Evolutionary conservation across 176 grass and related monocot genomes (phyloP), one percentile per base, ranked within the genome.

Genomic region (Tillandsia leiboldiana): DNA sequence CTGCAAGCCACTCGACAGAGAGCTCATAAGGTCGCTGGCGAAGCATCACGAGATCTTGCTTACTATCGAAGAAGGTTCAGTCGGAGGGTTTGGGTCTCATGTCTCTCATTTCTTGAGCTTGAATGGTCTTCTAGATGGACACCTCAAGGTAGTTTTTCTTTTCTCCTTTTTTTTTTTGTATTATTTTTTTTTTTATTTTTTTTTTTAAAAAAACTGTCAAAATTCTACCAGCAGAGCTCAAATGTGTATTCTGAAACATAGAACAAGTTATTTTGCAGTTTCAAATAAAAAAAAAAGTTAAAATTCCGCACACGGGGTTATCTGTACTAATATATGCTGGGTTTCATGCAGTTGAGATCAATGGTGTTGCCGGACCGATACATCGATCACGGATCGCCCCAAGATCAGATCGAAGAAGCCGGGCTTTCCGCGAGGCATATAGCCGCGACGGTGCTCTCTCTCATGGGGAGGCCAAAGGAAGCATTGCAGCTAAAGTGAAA

Each of bases 351-450:
- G 94, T 66, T 90, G 82, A 81, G 94, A 49, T 99, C 89, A 28
- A 88, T 99, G 80, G 91, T 99, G 76, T 52, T 99, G 26, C 94
- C 94, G 0, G 87, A 99, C 73, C 26, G 87, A 11, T 99, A 99
- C 82, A 93, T 99, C 22, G 89, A 93, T 70, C 94, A 99, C 8
- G 94, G 94, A 22, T 83, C 94, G 0, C 84, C 79, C 2, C 65
- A 79, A 50, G 89, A 99, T 73, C 94, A 99, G 79, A 85, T 82
- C 5, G 94, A 99, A 71, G 84, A 77, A 70, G 94, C 94, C 2
- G 94, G 89, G n/a, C 75, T 99, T 3, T 87, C 89, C 9, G 83
- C 94, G 1, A 57, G 81, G 33, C 94, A 99, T 63, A 82, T 99
- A 27, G 89, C 86, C 9, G 79, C 82, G 33, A 99, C 94, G 0